These are phyloP conservation scores for Cyclotella cryptica DNA, from an alignment of 108 stramenopile genomes.

Conservation along the genomic window DNA sequence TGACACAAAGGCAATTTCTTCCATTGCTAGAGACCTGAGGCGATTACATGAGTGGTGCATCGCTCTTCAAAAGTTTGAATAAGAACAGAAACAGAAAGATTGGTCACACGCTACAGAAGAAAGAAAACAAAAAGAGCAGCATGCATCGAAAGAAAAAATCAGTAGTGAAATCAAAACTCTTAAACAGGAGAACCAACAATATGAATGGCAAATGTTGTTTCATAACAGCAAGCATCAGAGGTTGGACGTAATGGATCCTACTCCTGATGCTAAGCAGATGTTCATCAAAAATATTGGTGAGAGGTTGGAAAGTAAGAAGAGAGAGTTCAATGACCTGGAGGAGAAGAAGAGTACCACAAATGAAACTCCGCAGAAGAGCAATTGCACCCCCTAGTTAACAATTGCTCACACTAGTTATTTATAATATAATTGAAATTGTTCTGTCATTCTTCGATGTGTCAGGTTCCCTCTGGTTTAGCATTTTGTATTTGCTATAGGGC, in stretches of 20 bases:
- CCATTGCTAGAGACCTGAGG: neutral
- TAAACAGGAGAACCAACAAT: neutral
- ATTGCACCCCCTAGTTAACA: neutral
- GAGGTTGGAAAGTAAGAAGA: neutral
- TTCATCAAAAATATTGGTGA: neutral
- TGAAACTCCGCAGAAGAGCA: slow-evolving; percentile 11
- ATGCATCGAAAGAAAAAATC: neutral
- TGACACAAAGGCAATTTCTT: neutral
- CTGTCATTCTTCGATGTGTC: too few relatives aligned
- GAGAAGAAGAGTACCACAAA: neutral
- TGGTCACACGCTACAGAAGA: neutral
- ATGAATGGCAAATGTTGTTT: slow-evolving; percentile 5
- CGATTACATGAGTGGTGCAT: neutral
- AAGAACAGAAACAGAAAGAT: slow-evolving; percentile 3
- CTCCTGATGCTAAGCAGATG: neutral
- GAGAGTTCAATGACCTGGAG: neutral
- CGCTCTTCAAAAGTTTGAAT: neutral
- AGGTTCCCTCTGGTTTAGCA: too few relatives aligned
- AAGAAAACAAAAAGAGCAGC: too few relatives aligned
- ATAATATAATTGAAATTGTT: too few relatives aligned
- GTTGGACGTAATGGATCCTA: neutral
- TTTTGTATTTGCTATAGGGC: too few relatives aligned
- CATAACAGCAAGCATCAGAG: neutral
- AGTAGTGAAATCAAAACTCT: neutral
- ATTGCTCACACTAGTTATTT: too few relatives aligned